Conservation (phyloP, 1,139 yeast genomes). For the Blastobotrys aristatus region DNA sequence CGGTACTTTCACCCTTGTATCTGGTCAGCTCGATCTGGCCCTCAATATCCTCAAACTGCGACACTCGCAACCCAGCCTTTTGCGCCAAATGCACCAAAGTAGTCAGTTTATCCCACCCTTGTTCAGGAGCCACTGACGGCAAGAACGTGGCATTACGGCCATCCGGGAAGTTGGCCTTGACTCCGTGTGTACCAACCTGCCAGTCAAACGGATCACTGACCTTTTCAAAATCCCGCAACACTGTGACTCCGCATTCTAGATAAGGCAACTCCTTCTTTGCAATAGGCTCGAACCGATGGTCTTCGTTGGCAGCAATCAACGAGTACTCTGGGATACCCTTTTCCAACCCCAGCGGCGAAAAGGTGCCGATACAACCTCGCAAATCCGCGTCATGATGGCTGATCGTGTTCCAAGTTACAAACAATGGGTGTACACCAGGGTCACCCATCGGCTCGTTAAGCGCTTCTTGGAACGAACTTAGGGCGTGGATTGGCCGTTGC, state of each 20-base stretch:
- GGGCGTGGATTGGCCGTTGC: conserved; percentile 20
- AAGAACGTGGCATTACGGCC: conserved; percentile 67
- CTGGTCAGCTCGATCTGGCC: conserved; percentile 29
- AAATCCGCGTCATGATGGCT: conserved; percentile 38
- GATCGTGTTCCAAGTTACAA: conserved; percentile 72
- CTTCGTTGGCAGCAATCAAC: conserved; percentile 66
- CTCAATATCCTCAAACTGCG: conserved; percentile 10
- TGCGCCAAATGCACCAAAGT: conserved; percentile 65
- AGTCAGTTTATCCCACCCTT: conserved; percentile 70
- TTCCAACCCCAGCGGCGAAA: conserved; percentile 45
- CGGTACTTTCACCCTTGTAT: conserved; percentile 34
- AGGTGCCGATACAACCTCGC: conserved; percentile 94
- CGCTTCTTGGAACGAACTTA: conserved; percentile 16
- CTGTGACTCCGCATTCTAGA: conserved; percentile 54
- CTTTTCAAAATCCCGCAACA: conserved; percentile 55
- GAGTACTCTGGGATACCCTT: conserved; percentile 62
- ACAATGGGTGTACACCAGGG: conserved; percentile 47
- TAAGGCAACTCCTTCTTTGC: conserved; percentile 46
- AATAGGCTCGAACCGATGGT: conserved; percentile 73
- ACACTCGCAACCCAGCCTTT: conserved; percentile 55
- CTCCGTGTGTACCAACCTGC: conserved; percentile 80
- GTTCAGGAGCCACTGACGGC: conserved; percentile 89
- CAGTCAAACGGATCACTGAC: conserved; percentile 57
- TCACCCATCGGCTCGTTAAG: conserved; percentile 4
- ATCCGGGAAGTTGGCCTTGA: conserved; percentile 50